Conservation (phyloP, 306 rosid species). For the Lathyrus tuberosus region DNA sequence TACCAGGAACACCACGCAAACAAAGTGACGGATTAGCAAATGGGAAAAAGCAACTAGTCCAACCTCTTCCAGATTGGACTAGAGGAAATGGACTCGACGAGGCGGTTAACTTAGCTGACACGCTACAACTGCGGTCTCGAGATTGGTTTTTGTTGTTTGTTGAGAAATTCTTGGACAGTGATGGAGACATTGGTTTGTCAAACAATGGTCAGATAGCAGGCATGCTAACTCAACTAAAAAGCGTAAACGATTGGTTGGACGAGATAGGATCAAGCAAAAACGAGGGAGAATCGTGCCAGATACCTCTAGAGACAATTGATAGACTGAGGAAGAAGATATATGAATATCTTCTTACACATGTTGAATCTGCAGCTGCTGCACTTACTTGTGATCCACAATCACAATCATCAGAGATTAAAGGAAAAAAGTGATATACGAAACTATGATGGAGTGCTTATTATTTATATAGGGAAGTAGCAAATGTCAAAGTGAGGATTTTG, state of each 20-base stretch:
- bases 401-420: conserved; percentile 57
- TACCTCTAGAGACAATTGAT: conserved; percentile 72
- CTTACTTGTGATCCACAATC: conserved; percentile 62
- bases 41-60: conserved; percentile 61
- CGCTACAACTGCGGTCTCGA: conserved; percentile 69
- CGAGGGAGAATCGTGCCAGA: conserved; percentile 52
- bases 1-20: conserved; percentile 67
- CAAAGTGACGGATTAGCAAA: conserved; percentile 48
- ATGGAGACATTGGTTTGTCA: conserved; percentile 71
- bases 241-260: conserved; percentile 97
- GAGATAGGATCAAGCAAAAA: conserved; percentile 60
- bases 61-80: conserved; percentile 69
- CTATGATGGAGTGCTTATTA: conserved; percentile 38
- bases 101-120: conserved; percentile 67
- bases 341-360: conserved; percentile 95
- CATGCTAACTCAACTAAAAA: conserved; percentile 86
- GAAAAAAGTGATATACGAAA: conserved; percentile 52
- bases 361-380: conserved; percentile 97
- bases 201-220: conserved; percentile 90
- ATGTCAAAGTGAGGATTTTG: conserved; percentile 36
- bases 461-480: conserved; percentile 32
- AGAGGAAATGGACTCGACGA: conserved; percentile 73
- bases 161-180: conserved; percentile 88
- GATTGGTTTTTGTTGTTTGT: conserved; percentile 88
- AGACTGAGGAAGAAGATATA: conserved; percentile 91